phyloP scores from a whole-genome alignment of 2,329 filamentous ascomycete genomes.

The Penicillium sp. region DNA sequence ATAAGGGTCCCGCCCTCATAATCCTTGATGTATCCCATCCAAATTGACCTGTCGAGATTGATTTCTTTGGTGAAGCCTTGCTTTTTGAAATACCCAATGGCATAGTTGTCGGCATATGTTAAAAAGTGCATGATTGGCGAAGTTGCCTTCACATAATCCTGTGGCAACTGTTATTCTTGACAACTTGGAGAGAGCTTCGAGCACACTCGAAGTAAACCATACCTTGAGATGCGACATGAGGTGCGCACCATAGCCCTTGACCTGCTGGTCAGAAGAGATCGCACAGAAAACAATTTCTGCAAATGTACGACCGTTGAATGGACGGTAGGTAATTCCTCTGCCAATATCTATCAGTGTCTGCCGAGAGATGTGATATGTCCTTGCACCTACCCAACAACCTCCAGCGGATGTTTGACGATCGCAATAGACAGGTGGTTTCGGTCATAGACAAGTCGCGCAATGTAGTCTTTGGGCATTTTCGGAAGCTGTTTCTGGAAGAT shows the following conservation, averaged over 20 bases:
- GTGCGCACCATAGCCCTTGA: conserved; percentile 96
- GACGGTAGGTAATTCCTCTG: conserved; percentile 91
- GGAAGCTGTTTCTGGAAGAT: conserved; percentile 98
- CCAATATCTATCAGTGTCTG: conserved; percentile 11
- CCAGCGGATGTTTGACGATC: conserved; percentile 91
- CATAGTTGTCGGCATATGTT: conserved; percentile 97
- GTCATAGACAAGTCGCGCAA: conserved; percentile 94
- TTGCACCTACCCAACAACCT: conserved; percentile 63
- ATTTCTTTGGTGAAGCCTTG: conserved; percentile 99
- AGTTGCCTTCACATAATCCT: conserved; percentile 92
- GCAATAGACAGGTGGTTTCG: conserved; percentile 93
- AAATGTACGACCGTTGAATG: conserved; percentile 85
- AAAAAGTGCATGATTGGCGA: conserved; percentile 97
- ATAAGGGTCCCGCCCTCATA: conserved; percentile 99
- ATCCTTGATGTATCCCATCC: conserved; percentile 99
- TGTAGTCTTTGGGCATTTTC: conserved; percentile 99
- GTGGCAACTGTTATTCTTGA: not conserved
- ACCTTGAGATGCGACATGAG: conserved; percentile 94
- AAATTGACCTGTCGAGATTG: conserved; percentile 77
- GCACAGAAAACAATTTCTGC: conserved; percentile 99
- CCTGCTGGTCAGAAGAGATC: conserved; percentile 94
- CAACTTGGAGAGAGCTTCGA: conserved; percentile 3
- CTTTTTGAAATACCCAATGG: conserved; percentile 98
- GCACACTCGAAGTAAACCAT: conserved; percentile 5
- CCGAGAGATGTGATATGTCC: not conserved